A percentile compares a stretch with the other conserved stretches of the same genome.
These are phyloP conservation scores for Pulveroboletus ravenelii DNA, from an alignment of 768 basidiomycete species.

Conservation along the genomic window DNA sequence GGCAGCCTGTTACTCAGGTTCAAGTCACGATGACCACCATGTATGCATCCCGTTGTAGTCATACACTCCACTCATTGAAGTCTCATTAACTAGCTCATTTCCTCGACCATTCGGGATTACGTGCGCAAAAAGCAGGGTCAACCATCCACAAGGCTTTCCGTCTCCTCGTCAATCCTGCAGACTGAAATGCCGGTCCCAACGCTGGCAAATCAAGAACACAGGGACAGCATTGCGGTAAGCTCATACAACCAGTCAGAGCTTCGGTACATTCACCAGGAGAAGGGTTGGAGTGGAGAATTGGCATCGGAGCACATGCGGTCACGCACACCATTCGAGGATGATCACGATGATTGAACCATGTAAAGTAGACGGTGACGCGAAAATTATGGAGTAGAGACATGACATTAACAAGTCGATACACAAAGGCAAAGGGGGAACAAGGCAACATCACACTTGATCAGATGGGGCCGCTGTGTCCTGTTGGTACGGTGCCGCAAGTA, in stretches of 20 bases:
- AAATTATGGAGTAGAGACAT: neutral
- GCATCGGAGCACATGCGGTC: slow-evolving; percentile 35
- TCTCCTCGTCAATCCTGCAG: slow-evolving; percentile 22
- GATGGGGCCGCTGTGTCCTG: slow-evolving; percentile 18
- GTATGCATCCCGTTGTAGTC: slow-evolving; percentile 39
- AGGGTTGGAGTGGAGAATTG: slow-evolving; percentile 34
- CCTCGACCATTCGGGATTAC: slow-evolving; percentile 64
- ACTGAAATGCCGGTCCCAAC: slow-evolving; percentile 30
- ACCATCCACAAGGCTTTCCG: slow-evolving; percentile 17
- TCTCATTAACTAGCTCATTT: slow-evolving; percentile 46
- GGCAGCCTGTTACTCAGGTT: slow-evolving; percentile 76
- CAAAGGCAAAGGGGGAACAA: neutral
- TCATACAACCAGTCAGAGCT: slow-evolving; percentile 22
- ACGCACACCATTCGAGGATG: slow-evolving; percentile 38
- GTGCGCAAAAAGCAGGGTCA: slow-evolving; percentile 49
- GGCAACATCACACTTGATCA: slow-evolving; percentile 16
- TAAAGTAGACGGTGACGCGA: slow-evolving; percentile 12
- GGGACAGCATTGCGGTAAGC: slow-evolving; percentile 29
- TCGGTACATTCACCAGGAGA: slow-evolving; percentile 26
- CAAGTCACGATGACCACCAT: slow-evolving; percentile 73
- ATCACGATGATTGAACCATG: slow-evolving; percentile 32
- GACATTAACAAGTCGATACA: slow-evolving; percentile 3
- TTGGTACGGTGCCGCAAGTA: slow-evolving; percentile 37
- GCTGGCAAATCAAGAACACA: slow-evolving; percentile 26
- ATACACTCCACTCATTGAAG: slow-evolving; percentile 2